These are phyloP conservation scores for Aspergillus sergii DNA, from an alignment of 2,329 filamentous ascomycete genomes.

Conservation along the genomic window DNA sequence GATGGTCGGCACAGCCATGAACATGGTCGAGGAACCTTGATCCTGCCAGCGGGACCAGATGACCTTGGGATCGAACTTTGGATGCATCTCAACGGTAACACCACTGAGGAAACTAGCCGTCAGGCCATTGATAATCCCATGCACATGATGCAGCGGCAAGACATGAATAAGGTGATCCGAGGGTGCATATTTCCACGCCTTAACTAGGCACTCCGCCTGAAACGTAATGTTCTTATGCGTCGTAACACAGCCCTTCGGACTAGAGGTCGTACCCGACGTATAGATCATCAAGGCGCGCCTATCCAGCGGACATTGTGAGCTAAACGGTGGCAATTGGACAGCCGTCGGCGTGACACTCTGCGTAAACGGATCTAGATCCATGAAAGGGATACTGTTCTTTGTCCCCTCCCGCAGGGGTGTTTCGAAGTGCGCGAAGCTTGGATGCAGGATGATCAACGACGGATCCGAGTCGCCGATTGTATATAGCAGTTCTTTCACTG, in stretches of 20 bases:
- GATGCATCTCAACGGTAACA: slow-evolving; percentile 52
- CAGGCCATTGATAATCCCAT: slow-evolving; percentile 55
- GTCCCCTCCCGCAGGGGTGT: slow-evolving; percentile 33
- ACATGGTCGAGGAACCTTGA: slow-evolving; percentile 47
- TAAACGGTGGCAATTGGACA: slow-evolving; percentile 36
- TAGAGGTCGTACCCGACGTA: slow-evolving; percentile 45
- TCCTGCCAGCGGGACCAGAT: slow-evolving; percentile 53
- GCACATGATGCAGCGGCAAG: slow-evolving; percentile 54
- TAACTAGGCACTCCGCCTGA: slow-evolving; percentile 32
- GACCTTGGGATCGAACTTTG: slow-evolving; percentile 46
- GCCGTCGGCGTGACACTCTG: slow-evolving; percentile 23
- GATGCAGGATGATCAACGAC: slow-evolving; percentile 45
- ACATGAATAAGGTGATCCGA: slow-evolving; percentile 53
- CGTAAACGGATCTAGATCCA: slow-evolving; percentile 27
- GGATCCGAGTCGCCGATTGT: slow-evolving; percentile 47
- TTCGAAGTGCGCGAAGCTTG: slow-evolving; percentile 39
- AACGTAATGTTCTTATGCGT: slow-evolving; percentile 46
- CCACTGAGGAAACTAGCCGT: slow-evolving; percentile 51
- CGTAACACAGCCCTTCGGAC: slow-evolving; percentile 47
- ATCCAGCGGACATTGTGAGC: slow-evolving; percentile 27
- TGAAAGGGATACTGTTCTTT: slow-evolving; percentile 32
- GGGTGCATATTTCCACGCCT: slow-evolving; percentile 33
- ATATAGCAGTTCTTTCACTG: slow-evolving; percentile 45
- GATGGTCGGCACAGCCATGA: slow-evolving; percentile 56
- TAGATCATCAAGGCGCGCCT: slow-evolving; percentile 47